These are phyloP conservation scores for Yamadazyma sp. DNA, from an alignment of 1,139 yeast species.

Conservation along the genomic window DNA sequence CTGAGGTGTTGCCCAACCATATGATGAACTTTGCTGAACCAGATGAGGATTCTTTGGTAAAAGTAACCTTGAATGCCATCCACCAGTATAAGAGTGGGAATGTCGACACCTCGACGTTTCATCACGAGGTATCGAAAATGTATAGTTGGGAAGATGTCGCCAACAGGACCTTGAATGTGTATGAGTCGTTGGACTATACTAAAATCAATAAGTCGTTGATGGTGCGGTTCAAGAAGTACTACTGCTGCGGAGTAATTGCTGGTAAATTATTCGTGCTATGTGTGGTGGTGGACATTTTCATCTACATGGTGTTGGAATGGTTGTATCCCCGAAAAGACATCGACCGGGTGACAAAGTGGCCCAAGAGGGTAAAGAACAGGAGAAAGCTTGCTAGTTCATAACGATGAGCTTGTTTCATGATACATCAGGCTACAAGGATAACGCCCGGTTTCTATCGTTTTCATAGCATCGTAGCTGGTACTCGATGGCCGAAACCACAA, in stretches of 20 bases:
- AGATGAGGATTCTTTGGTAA: constrained; percentile 72
- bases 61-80: constrained; percentile 68
- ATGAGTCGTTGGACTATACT: constrained; percentile 52
- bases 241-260: constrained; percentile 79
- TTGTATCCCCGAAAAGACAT: constrained; percentile 66
- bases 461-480: constrained; percentile 1
- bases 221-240: constrained; percentile 54
- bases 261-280: constrained; percentile 79
- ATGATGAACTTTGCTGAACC: constrained; percentile 95
- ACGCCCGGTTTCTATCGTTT: neutral
- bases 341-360: constrained; percentile 81
- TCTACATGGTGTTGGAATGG: constrained; percentile 65
- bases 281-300: constrained; percentile 73
- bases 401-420: too few species aligned
- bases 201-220: constrained; percentile 51
- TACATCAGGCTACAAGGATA: neutral
- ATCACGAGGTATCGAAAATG: constrained; percentile 74
- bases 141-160: constrained; percentile 96
- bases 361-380: constrained; percentile 36
- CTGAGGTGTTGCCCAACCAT: constrained; percentile 89
- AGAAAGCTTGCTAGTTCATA: neutral
- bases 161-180: constrained; percentile 77
- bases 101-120: constrained; percentile 76
- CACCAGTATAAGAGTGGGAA: constrained; percentile 51
- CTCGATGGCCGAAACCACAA: constrained; percentile 10